Base-by-base conservation (phyloP, 106 monocot species). In the Allium fistulosum region DNA sequence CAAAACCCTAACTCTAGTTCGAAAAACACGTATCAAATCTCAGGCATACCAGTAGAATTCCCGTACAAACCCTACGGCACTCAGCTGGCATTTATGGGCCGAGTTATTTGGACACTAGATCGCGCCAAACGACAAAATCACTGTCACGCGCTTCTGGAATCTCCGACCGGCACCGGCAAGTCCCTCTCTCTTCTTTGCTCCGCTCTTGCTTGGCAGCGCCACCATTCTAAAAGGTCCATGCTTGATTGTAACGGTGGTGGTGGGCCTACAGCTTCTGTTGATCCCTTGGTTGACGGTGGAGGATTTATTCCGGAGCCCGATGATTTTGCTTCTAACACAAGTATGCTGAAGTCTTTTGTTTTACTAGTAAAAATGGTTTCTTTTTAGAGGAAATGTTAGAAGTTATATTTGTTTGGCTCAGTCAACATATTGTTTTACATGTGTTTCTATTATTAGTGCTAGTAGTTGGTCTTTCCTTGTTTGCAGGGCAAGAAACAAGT, bases 131-230 rank as follows among this genome's bases (percentile, higher is more conserved):
- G 76, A 22, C 86, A 97, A 60, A 90, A 90, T 57, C 92, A 80
- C 55, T 87, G 82, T 67, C 87, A 99, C 72, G 99, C 99, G 48
- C 90, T 99, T 61, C 84, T 99, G 58, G 99, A 99, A 73, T 99
- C 99, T 52, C 99, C 99, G 48, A 93, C 99, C 55, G 99, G 92
- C 73, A 99, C 99, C 49, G 99, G 99, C 10, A 99, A 99, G 75
- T 87, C 93, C 17, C 86, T 99, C 58, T 93, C 99, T 59, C 99
- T 99, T 58, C 92, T 99, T 69, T 99, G 97, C 87, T 85, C 97
- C 58, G 68, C 89, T 67, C 84, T 99, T 57, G 90, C 99, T 10
- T 99, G 99, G 99, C 92, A 93, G 75, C 80, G 65, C 11, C 78
- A 80, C 64, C 78, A 72, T 37, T 37, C 37, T 37, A 37, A 37